Base-by-base conservation (phyloP, 176 grass and related monocot genomes). In the Musa beccarii region DNA sequence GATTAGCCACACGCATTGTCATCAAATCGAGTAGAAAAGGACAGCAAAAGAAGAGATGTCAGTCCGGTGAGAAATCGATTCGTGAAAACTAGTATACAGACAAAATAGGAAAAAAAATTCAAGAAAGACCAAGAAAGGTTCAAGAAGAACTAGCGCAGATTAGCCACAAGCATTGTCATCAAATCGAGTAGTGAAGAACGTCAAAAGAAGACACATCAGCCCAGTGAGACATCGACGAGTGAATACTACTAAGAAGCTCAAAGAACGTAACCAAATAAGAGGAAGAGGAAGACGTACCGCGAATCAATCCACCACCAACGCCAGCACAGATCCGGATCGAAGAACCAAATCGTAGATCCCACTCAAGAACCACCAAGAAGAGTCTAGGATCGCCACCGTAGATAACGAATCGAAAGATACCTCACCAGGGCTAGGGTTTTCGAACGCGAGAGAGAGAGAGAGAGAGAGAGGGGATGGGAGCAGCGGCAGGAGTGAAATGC, bases 351-450 rank as follows among this genome's bases (percentile, higher is more conserved):
- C 17, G 49, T 15, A 51, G 68, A 70, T 70, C 15, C 51, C 49
- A 19, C 68, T 51, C 8, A 13, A 70, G 13, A 4, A 21, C 16
- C 19, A 51, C 68, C 68, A 3, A 50, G 3, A 51, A 19, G 16
- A 70, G 68, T 16, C 49, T 11, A 49, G 16, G 11, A 70, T 3
- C 34, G 0, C 28, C 7, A 11, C 20, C 17, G 49, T 15, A 51
- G 68, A 51, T 10, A 8, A 49, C 16, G 10, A 19, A 70, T 70
- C 43, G 49, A 25, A 21, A 13, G 17, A 17, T 21, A 21, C 2
- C 34, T 26, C 9, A 20, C 49, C 51, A 70, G 43, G 43, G 16
- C 51, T 70, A 70, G 68, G 68, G 68, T 70, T 70, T 70, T 70
- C 2, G 34, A 51, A n/a, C 2, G 17, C 19, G 9, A 51, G 68